These are phyloP conservation scores for Trichoderma oligosporum DNA, from an alignment of 2,329 filamentous ascomycete species.

Conservation along the genomic window DNA sequence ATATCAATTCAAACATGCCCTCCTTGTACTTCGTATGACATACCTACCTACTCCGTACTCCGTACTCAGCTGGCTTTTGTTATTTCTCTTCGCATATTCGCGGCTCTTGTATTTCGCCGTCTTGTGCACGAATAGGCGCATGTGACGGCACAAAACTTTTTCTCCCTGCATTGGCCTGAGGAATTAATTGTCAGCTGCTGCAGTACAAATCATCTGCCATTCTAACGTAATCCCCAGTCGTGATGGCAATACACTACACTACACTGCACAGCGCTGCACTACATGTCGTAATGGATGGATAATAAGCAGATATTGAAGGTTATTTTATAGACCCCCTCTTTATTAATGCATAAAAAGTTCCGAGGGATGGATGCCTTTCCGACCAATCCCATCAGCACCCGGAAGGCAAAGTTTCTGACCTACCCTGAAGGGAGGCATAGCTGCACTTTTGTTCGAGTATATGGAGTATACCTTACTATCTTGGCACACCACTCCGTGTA, in stretches of 20 bases:
- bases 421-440: background rate
- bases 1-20: too few species aligned
- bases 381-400: background rate
- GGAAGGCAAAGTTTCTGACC: background rate
- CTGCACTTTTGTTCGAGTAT: background rate
- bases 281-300: background rate
- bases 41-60: too few species aligned
- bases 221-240: background rate
- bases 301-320: background rate
- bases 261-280: too few species aligned
- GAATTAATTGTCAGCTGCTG: background rate
- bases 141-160: background rate
- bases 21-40: too few species aligned
- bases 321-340: too few species aligned
- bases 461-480: background rate
- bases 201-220: conserved; percentile 1
- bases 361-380: too few species aligned
- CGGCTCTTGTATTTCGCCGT: conserved; percentile 1
- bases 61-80: too few species aligned
- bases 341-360: too few species aligned
- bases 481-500: background rate
- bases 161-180: background rate
- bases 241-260: too few species aligned
- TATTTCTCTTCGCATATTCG: conserved; percentile 4
- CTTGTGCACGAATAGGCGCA: background rate